Evolutionary conservation across 805 yeast genomes (phyloP).

Genomic region (Saccharomycodes ludwigii): DNA sequence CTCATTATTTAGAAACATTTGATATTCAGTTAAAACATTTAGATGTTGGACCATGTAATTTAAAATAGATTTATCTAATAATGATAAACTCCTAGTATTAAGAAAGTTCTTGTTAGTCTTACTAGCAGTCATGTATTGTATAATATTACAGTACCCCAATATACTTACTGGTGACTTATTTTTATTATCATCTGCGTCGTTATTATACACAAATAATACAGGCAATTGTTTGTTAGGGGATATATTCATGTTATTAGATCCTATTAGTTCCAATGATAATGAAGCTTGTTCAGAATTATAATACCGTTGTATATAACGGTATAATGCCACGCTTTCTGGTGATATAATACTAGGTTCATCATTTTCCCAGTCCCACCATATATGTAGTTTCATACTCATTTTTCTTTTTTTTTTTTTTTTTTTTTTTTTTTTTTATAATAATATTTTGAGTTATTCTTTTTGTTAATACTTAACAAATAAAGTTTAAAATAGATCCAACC

Average conservation of each 20-base stretch:
- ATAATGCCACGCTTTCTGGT: constrained; percentile 20
- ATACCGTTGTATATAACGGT: constrained; percentile 13
- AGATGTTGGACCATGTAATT: constrained; percentile 31
- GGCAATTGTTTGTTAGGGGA: constrained; percentile 43
- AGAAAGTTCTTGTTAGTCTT: no score
- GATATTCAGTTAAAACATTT: constrained; percentile 40
- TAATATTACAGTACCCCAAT: constrained; percentile 34
- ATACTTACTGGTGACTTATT: constrained; percentile 17
- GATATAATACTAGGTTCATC: constrained; percentile 16
- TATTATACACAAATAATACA: constrained; percentile 24
- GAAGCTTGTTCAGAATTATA: constrained; percentile 5
- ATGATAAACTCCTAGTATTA: constrained; percentile 15
- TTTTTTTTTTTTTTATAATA: not conserved
- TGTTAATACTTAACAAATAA: no score
- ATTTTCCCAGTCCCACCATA: constrained; percentile 2
- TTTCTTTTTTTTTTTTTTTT: not conserved
- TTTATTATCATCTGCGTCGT: constrained; percentile 8
- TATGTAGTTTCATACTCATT: not conserved
- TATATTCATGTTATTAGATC: constrained; percentile 46
- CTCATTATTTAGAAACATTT: constrained; percentile 38
- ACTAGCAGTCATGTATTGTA: constrained; percentile 21
- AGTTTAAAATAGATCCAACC: no score
- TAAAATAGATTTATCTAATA: constrained; percentile 34
- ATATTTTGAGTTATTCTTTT: not conserved
- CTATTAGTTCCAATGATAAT: constrained; percentile 27